phyloP scores from a whole-genome alignment of 306 rosid genomes.

The Acacia confusa region DNA sequence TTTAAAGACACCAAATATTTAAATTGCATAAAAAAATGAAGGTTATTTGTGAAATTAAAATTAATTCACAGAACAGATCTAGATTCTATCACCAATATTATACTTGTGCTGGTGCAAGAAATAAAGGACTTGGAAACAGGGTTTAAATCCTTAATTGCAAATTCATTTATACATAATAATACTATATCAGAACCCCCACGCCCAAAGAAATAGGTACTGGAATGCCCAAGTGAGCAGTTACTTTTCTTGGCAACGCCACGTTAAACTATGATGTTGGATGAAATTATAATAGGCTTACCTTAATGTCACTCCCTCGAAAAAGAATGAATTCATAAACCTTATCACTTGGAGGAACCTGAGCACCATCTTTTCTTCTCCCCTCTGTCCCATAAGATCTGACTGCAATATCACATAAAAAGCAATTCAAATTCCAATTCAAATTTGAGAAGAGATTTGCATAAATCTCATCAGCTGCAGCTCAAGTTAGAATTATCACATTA shows the following conservation, averaged over 20 bases:
- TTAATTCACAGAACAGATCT: not conserved
- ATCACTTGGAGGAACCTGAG: slow-evolving; percentile 66
- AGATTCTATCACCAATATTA: not conserved
- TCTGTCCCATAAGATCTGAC: slow-evolving; percentile 82
- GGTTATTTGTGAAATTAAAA: not conserved
- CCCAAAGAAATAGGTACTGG: not conserved
- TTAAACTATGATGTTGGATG: not conserved
- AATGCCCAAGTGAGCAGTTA: not conserved
- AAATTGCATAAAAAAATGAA: slow-evolving; percentile 9
- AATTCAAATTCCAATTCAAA: slow-evolving; percentile 16
- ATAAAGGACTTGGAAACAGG: not conserved
- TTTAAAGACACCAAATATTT: slow-evolving; percentile 3
- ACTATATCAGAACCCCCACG: not conserved
- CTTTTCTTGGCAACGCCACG: not conserved
- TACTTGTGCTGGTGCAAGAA: not conserved
- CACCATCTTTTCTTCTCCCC: slow-evolving; percentile 73
- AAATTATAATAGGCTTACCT: slow-evolving; percentile 43
- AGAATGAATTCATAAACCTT: slow-evolving; percentile 72
- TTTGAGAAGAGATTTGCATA: slow-evolving; percentile 18
- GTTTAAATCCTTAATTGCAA: not conserved
- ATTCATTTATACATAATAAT: not conserved
- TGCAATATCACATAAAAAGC: slow-evolving; percentile 39
- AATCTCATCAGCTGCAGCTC: not conserved
- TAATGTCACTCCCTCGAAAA: slow-evolving; percentile 70
- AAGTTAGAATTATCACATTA: not conserved